These are phyloP conservation scores for Fusarium foetens DNA, from an alignment of 2,329 filamentous ascomycete species.

Conservation along the genomic window DNA sequence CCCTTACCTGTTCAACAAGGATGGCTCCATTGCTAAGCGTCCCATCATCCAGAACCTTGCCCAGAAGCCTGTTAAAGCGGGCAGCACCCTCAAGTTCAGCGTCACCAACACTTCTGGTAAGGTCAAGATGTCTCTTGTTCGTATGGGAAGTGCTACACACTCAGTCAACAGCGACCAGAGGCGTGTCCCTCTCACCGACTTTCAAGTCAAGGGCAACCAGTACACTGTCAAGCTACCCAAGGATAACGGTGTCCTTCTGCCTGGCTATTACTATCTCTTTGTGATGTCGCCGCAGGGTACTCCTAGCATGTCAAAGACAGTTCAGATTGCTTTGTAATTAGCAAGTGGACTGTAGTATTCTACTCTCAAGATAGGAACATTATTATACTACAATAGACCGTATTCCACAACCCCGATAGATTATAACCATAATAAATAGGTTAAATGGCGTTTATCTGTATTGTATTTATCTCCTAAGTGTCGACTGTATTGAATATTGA, in stretches of 20 bases:
- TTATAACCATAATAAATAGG: not conserved
- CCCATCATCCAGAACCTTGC: slow-evolving; percentile 14
- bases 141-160: slow-evolving; percentile 63
- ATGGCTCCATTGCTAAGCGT: slow-evolving; percentile 53
- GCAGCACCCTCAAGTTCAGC: slow-evolving; percentile 35
- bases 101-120: slow-evolving; percentile 36
- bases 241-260: slow-evolving; percentile 61
- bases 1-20: slow-evolving; percentile 62
- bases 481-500: too few species aligned
- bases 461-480: too few species aligned
- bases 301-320: slow-evolving; percentile 30
- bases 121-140: slow-evolving; percentile 55
- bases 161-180: slow-evolving; percentile 68
- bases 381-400: accelerated
- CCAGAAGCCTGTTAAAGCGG: slow-evolving; percentile 30
- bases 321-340: slow-evolving; percentile 2
- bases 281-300: slow-evolving; percentile 39
- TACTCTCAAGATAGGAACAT: accelerated
- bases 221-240: slow-evolving; percentile 56
- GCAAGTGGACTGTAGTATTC: too few species aligned
- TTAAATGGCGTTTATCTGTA: too few species aligned
- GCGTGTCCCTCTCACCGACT: slow-evolving; percentile 56
- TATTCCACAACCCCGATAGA: accelerated
- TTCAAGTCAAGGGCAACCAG: slow-evolving; percentile 30
- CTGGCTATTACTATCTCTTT: slow-evolving; percentile 66